A percentile compares a stretch with the other conserved stretches of the same genome.
These are phyloP conservation scores for Aspergillus mulundensis DNA, from an alignment of 495 filamentous ascomycete genomes.

Conservation along the genomic window DNA sequence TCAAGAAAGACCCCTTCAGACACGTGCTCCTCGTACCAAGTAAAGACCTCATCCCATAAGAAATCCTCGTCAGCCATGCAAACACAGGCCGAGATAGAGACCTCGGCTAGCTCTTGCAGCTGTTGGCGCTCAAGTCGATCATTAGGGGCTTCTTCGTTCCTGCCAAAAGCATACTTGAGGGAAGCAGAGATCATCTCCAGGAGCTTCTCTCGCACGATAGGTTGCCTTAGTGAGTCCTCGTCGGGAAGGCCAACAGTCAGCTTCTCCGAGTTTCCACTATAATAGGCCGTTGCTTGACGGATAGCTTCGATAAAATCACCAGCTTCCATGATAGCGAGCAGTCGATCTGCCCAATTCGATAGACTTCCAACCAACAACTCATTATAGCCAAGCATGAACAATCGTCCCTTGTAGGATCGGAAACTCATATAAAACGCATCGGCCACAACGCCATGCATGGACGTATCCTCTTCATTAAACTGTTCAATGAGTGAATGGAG, in stretches of 20 bases:
- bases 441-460: slow-evolving; percentile 92
- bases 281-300: slow-evolving; percentile 83
- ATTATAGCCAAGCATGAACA: slow-evolving; percentile 87
- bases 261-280: slow-evolving; percentile 82
- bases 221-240: slow-evolving; percentile 69
- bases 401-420: slow-evolving; percentile 86
- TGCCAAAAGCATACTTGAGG: slow-evolving; percentile 80
- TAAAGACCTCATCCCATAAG: slow-evolving; percentile 86
- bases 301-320: slow-evolving; percentile 93
- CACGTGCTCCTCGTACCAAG: slow-evolving; percentile 76
- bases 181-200: slow-evolving; percentile 94
- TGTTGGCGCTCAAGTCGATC: slow-evolving; percentile 52
- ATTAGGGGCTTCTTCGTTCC: slow-evolving; percentile 46
- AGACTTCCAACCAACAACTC: slow-evolving; percentile 84
- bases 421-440: slow-evolving; percentile 99
- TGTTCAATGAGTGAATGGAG: slow-evolving; percentile 80
- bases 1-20: slow-evolving; percentile 76
- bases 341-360: slow-evolving; percentile 97
- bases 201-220: slow-evolving; percentile 81
- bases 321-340: slow-evolving; percentile 93
- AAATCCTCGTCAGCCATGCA: slow-evolving; percentile 72
- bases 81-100: slow-evolving; percentile 78
- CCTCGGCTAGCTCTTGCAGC: slow-evolving; percentile 72
- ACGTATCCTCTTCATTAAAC: slow-evolving; percentile 78
- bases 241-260: slow-evolving; percentile 91